Conservation (phyloP, 2,329 filamentous ascomycete genomes). For the Colletotrichum agaves region DNA sequence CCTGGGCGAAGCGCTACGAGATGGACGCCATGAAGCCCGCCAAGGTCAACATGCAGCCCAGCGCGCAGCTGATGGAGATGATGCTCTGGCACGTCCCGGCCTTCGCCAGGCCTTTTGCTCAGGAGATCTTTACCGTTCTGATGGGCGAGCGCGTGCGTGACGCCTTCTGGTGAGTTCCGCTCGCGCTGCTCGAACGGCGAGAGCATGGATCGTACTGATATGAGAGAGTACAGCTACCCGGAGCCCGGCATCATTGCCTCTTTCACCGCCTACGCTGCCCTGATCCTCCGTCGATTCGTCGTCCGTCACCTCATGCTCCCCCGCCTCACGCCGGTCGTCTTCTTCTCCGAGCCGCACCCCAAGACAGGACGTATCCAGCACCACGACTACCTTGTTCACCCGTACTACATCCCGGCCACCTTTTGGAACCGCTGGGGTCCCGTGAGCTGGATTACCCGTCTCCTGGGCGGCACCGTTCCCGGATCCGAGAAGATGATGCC, state of each 20-base stretch:
- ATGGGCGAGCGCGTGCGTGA: slow-evolving; percentile 72
- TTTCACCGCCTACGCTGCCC: slow-evolving; percentile 51
- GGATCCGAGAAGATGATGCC: slow-evolving; percentile 56
- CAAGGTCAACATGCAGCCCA: slow-evolving; percentile 60
- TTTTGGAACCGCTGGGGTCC: slow-evolving; percentile 72
- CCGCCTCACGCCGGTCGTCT: slow-evolving; percentile 55
- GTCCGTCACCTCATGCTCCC: slow-evolving; percentile 71
- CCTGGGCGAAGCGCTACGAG: slow-evolving; percentile 69
- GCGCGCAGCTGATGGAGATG: slow-evolving; percentile 69
- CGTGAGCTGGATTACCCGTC: slow-evolving; percentile 58
- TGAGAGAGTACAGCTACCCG: slow-evolving; percentile 51
- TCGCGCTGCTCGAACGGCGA: neutral
- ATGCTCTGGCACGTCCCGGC: slow-evolving; percentile 66
- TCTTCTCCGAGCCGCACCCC: slow-evolving; percentile 60
- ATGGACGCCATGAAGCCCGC: slow-evolving; percentile 65
- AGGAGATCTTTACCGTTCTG: slow-evolving; percentile 65
- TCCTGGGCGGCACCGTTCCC: slow-evolving; percentile 57
- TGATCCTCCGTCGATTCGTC: slow-evolving; percentile 64
- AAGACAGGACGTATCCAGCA: slow-evolving; percentile 62
- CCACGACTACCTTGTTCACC: slow-evolving; percentile 67
- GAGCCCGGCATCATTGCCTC: slow-evolving; percentile 52
- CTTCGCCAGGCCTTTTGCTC: slow-evolving; percentile 56
- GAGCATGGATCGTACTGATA: neutral
- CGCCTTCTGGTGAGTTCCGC: slow-evolving; percentile 68
- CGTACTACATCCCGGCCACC: slow-evolving; percentile 72